Base-by-base conservation (phyloP, 768 basidiomycete species). In the Lactarius indigo region DNA sequence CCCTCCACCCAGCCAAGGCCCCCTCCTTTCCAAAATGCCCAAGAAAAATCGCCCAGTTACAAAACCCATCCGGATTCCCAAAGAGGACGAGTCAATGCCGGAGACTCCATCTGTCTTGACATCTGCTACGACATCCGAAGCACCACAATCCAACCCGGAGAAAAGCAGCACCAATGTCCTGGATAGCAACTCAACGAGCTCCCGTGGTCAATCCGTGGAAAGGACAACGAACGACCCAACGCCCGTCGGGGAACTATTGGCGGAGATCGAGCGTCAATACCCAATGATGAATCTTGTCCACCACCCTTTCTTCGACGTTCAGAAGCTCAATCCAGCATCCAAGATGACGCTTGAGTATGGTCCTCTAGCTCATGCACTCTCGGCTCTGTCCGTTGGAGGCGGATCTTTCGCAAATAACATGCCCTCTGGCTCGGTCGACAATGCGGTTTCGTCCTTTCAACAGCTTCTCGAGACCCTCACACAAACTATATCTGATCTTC, bases 381-480 rank as follows among this genome's bases (percentile, higher is more conserved):
- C 93, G 9, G 91, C 92, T 15, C 79, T 94, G 41, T 94, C 93
- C 1, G 90, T 92, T 17, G 91, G 91, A 3, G 90, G 92, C 12
- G 90, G 90, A 10, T 91, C 90, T 8, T 93, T 93, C 72, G 87
- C 91, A 42, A 88, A 87, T 69, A 90, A 86, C 71, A 87, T 92
- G 79, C 91, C 92, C 18, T 87, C 90, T 7, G 90, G 90, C 13
- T 91, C 91, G n/a, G 92, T 94, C 73, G 92, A 94, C 75, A 91
- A 92, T 37, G 92, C 92, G 1, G 91, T 94, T 33, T 89, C 91
- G 3, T 92, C 92, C 17, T 94, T 94, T 79, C 92, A 95, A 71
- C 91, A 93, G 72, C 79, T 95, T 0, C 79, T 95, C 52, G 92
- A 94, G 79, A 94, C 91, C 0, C 79, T 95, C 54, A 95, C 92